These are phyloP conservation scores for Diaporthe capsici DNA, from an alignment of 2,329 filamentous ascomycete genomes.

Conservation along the genomic window DNA sequence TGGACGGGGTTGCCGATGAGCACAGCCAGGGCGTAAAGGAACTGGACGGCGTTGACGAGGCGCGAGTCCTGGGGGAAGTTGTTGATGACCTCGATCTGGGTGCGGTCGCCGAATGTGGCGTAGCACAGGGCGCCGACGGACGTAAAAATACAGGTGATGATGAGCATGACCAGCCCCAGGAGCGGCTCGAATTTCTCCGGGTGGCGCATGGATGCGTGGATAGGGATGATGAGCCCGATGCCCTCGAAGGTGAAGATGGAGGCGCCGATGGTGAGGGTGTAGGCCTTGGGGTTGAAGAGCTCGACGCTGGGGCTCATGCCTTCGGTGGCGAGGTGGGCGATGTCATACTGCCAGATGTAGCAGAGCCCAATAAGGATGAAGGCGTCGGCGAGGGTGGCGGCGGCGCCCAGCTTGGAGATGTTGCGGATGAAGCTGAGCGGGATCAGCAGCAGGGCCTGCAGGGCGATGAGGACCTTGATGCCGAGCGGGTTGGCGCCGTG, in stretches of 20 bases:
- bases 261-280: conserved; percentile 79
- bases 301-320: conserved; percentile 74
- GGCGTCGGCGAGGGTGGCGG: conserved; percentile 77
- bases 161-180: conserved; percentile 77
- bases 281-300: conserved; percentile 78
- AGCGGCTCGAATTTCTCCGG: conserved; percentile 77
- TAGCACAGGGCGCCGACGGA: conserved; percentile 82
- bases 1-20: conserved; percentile 82
- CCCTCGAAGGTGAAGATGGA: conserved; percentile 86
- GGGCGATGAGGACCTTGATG: conserved; percentile 71
- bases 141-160: conserved; percentile 81
- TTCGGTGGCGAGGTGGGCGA: conserved; percentile 65
- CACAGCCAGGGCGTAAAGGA: conserved; percentile 80
- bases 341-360: conserved; percentile 83
- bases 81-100: conserved; percentile 81
- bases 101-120: conserved; percentile 78
- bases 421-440: conserved; percentile 80
- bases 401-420: conserved; percentile 80
- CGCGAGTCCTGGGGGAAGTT: conserved; percentile 80
- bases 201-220: conserved; percentile 81
- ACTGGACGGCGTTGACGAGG: conserved; percentile 83
- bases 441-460: conserved; percentile 75
- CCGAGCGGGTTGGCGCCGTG: conserved; percentile 64
- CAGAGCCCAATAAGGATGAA: conserved; percentile 79
- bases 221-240: conserved; percentile 82